Percentiles rank a stretch among this genome's conserved stretches.
phyloP scores from a whole-genome alignment of 768 basidiomycete species.

The Boletus reticulatus region DNA sequence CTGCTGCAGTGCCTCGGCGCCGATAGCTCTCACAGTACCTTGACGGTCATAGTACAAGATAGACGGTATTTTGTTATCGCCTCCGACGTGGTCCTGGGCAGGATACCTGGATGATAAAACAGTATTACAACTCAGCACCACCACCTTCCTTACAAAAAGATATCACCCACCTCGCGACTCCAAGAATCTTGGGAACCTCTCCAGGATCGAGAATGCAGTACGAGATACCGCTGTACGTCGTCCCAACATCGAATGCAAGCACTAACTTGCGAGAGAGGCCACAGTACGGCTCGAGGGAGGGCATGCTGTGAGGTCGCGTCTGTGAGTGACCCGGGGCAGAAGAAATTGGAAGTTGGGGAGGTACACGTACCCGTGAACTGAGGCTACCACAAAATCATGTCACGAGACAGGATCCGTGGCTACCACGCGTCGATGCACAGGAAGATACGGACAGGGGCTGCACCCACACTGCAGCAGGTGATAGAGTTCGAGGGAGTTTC shows the following conservation, averaged over 20 bases:
- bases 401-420: background rate
- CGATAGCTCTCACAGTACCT: constrained; percentile 40
- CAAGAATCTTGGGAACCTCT: constrained; percentile 27
- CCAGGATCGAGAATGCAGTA: constrained; percentile 38
- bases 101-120: constrained; percentile 37
- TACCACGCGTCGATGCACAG: background rate
- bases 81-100: constrained; percentile 43
- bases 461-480: too few species aligned
- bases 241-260: constrained; percentile 44
- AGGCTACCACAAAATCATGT: background rate
- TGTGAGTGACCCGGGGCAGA: background rate
- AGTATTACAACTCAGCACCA: background rate
- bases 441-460: too few species aligned
- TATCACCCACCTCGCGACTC: constrained; percentile 25
- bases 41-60: constrained; percentile 44
- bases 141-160: background rate
- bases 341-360: background rate
- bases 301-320: constrained; percentile 18
- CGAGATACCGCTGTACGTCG: constrained; percentile 42
- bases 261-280: constrained; percentile 42
- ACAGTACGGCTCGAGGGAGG: constrained; percentile 29
- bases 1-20: constrained; percentile 34
- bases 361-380: background rate
- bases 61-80: constrained; percentile 49
- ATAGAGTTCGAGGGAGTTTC: too few species aligned